These are phyloP conservation scores for Houttuynia cordata DNA, from an alignment of 164 flowering plant species.

Conservation along the genomic window DNA sequence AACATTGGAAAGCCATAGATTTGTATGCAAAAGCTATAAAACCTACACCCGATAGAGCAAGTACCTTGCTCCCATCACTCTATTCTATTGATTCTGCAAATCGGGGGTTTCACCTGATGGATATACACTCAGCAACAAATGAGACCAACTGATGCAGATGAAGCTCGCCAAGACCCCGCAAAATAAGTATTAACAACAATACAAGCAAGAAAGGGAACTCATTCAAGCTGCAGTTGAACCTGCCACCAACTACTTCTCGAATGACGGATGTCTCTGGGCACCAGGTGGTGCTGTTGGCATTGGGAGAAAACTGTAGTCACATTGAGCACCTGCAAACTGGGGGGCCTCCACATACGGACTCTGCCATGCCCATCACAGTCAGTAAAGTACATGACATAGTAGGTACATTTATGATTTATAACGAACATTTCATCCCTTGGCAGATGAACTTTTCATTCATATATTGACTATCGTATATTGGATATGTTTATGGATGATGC, in stretches of 20 bases:
- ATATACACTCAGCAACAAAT: not conserved
- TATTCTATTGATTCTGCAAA: not conserved
- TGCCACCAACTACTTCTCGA: not conserved
- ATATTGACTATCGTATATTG: too few species aligned
- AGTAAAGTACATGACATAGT: not conserved
- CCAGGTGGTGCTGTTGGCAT: conserved; percentile 97
- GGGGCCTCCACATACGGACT: conserved; percentile 92
- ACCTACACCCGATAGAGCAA: too few species aligned
- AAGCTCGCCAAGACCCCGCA: not conserved
- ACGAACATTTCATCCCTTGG: too few species aligned
- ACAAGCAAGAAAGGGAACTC: too few species aligned
- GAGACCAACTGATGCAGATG: not conserved
- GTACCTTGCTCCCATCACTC: too few species aligned
- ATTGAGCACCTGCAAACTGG: conserved; percentile 19
- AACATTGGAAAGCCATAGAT: not conserved
- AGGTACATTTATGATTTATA: not conserved
- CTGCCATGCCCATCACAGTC: conserved; percentile 16
- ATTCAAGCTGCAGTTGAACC: not conserved
- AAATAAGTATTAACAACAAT: too few species aligned
- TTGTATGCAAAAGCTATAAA: too few species aligned
- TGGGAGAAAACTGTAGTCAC: conserved; percentile 42
- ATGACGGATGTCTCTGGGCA: conserved; percentile 39
- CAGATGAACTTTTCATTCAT: too few species aligned
- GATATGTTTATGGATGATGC: too few species aligned
- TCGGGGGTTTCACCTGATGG: not conserved